Base-by-base conservation (phyloP, 805 yeast species). In the Metschnikowia lunata region DNA sequence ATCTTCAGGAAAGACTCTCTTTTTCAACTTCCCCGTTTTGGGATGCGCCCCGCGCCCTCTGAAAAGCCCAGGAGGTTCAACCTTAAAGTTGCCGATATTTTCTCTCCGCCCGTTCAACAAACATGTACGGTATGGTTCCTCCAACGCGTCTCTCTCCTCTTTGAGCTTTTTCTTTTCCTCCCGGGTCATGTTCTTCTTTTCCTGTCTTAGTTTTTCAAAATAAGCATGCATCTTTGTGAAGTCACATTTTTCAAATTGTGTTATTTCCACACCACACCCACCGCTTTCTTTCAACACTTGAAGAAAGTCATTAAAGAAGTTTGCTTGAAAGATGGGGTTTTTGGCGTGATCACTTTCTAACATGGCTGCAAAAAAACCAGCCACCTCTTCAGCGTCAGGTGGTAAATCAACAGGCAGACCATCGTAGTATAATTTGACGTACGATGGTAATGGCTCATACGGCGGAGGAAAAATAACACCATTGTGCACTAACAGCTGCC, bases 31-130 rank as follows among this genome's bases (percentile, higher is more conserved):
- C 35, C 99, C 99, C 1, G 97, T 90, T 63, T 86, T 88, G 13
- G 98, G 98, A 63, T 90, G 98, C 0, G 91, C 89, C 58, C 97
- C 98, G 64, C 98, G 85, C 36, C 98, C 99, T 64, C 97, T 76
- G 61, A 90, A 91, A 43, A 91, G 69, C 1, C 96, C 97, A 0
- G 99, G 98, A 29, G 98, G 98, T 72, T 91, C 99, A 39, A 91
- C 83, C 59, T 91, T 74, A 63, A 91, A 91, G 61, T 91, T 91
- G 23, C 97, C 97, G 28, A 91, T 95, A 56, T 83, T 90, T 59
- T 91, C 97, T 57, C 78, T 84, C 54, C 96, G 77, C 13, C 97
- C 97, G 61, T 91, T 88, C 38, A 91, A 69, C 30, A 76, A 60
- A 68, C 98, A 91, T 26, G 76, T 80, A 58, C 86, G 87, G 67